Evolutionary conservation across 345 rosid species (phyloP).

Genomic region (Eucalyptus globulus): DNA sequence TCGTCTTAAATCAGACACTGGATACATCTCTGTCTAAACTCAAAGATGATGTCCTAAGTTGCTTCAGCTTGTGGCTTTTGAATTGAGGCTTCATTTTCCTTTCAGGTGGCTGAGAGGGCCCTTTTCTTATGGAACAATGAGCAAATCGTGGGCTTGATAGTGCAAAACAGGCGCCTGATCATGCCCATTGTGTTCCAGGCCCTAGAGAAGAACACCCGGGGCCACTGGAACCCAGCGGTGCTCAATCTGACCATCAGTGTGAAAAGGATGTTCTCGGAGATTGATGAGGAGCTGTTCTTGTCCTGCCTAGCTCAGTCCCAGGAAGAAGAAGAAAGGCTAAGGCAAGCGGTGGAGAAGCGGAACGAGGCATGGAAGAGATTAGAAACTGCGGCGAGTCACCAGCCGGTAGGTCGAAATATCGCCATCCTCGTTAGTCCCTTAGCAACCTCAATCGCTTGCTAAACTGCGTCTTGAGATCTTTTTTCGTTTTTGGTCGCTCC

Average conservation of each 20-base stretch:
- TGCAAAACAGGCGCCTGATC: constrained; percentile 52
- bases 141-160: constrained; percentile 65
- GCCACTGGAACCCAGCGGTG: constrained; percentile 85
- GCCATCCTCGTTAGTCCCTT: constrained; percentile 33
- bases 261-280: constrained; percentile 66
- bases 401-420: constrained; percentile 49
- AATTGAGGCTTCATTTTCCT: neutral
- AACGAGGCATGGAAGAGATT: constrained; percentile 54
- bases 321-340: constrained; percentile 49
- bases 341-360: constrained; percentile 31
- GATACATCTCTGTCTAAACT: neutral
- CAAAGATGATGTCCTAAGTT: neutral
- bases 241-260: constrained; percentile 57
- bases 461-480: neutral
- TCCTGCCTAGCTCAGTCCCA: constrained; percentile 45
- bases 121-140: constrained; percentile 90
- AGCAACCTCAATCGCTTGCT: neutral
- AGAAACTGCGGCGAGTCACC: constrained; percentile 56
- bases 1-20: neutral
- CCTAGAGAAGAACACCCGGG: constrained; percentile 55
- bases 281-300: constrained; percentile 57
- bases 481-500: neutral
- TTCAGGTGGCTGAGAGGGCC: constrained; percentile 91
- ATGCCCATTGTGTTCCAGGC: constrained; percentile 61
- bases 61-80: neutral